Conservation (phyloP, 106 monocot species). For the Phalaenopsis aphrodite region DNA sequence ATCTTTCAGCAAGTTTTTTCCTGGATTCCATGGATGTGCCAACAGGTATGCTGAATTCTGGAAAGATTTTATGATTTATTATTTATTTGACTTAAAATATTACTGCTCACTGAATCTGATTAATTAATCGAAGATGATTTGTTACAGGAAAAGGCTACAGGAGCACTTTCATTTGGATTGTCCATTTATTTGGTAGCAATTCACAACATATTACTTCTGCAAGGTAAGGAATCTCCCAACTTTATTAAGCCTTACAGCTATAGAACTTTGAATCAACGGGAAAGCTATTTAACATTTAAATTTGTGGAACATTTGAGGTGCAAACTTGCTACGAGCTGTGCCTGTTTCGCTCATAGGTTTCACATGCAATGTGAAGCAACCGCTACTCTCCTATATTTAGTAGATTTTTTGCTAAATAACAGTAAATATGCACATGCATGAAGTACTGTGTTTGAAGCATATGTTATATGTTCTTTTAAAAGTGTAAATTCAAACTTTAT, state of each 20-base stretch:
- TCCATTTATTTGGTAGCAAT: slow-evolving; percentile 63
- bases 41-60: slow-evolving; percentile 40
- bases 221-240: slow-evolving; percentile 26
- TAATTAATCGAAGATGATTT: neutral
- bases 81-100: neutral
- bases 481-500: neutral
- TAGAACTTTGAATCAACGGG: neutral
- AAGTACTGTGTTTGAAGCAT: neutral
- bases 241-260: neutral
- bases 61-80: neutral
- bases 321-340: neutral
- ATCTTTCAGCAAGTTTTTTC: slow-evolving; percentile 57
- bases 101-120: slow-evolving; percentile 3
- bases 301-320: neutral
- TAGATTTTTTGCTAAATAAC: neutral
- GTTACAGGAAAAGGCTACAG: slow-evolving; percentile 38
- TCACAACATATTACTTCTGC: slow-evolving; percentile 54
- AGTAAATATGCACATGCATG: neutral
- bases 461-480: neutral
- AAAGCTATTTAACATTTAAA: neutral
- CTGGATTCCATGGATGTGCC: slow-evolving; percentile 84
- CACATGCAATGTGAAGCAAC: neutral
- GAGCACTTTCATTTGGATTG: slow-evolving; percentile 38
- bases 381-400: neutral
- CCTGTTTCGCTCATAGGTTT: neutral